phyloP scores from a whole-genome alignment of 495 filamentous ascomycete species.

The Aspergillus baeticus region DNA sequence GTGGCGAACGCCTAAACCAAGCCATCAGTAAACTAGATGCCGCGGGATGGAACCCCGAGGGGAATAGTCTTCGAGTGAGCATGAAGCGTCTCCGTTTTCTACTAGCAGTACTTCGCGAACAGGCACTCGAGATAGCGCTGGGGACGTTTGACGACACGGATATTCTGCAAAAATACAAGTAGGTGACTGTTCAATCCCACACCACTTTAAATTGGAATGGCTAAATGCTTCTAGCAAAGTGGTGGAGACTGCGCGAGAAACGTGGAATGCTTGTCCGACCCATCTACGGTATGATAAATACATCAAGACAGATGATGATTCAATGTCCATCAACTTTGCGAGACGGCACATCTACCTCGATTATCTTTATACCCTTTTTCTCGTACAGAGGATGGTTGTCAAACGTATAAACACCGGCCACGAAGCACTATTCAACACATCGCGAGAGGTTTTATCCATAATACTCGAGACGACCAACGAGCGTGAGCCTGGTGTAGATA shows the following conservation, averaged over 20 bases:
- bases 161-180: conserved; percentile 47
- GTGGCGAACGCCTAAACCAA: conserved; percentile 40
- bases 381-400: conserved; percentile 56
- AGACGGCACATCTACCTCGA: conserved; percentile 46
- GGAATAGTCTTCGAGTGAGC: conserved; percentile 36
- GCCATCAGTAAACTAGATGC: conserved; percentile 46
- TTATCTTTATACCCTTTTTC: conserved; percentile 56
- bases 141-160: conserved; percentile 39
- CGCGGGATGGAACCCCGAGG: conserved; percentile 54
- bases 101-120: conserved; percentile 50
- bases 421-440: conserved; percentile 50
- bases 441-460: conserved; percentile 49
- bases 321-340: conserved; percentile 23
- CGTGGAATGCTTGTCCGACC: conserved; percentile 33
- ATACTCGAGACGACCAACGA: conserved; percentile 47
- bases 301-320: conserved; percentile 27
- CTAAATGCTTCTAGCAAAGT: conserved; percentile 27
- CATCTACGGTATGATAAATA: conserved; percentile 36
- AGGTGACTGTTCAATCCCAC: conserved; percentile 12
- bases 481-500: conserved; percentile 46
- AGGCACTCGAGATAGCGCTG: conserved; percentile 59
- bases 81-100: conserved; percentile 49
- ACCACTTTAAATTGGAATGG: neutral
- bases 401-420: conserved; percentile 50
- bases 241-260: conserved; percentile 28